phyloP scores from a whole-genome alignment of 2,329 filamentous ascomycete genomes.

The Colletotrichum musicola region DNA sequence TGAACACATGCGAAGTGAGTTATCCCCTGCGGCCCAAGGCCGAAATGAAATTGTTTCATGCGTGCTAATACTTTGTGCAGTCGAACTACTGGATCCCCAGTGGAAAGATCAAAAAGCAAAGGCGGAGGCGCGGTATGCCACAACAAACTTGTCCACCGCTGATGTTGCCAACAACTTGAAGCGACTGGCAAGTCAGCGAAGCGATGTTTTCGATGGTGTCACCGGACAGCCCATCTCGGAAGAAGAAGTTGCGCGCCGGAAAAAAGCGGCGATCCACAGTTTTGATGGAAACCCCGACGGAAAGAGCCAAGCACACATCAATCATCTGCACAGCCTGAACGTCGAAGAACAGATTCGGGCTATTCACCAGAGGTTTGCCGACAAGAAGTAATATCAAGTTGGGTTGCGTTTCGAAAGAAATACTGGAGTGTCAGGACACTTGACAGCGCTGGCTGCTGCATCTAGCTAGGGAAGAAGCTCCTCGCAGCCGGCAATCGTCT shows the following conservation, averaged over 20 bases:
- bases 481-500: not conserved
- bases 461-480: no score
- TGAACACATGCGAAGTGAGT: slow-evolving; percentile 87
- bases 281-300: slow-evolving; percentile 70
- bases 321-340: slow-evolving; percentile 76
- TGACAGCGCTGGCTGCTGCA: not conserved
- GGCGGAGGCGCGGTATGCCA: slow-evolving; percentile 84
- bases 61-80: slow-evolving; percentile 59
- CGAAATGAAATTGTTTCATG: not conserved
- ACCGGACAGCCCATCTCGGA: slow-evolving; percentile 77
- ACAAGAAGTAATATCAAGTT: slow-evolving; percentile 24
- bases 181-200: slow-evolving; percentile 89
- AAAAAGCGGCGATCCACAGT: slow-evolving; percentile 74
- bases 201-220: slow-evolving; percentile 84
- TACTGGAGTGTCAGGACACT: not conserved
- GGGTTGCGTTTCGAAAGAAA: not conserved
- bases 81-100: slow-evolving; percentile 91
- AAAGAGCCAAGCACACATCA: slow-evolving; percentile 64
- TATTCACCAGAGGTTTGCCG: slow-evolving; percentile 68
- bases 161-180: slow-evolving; percentile 96
- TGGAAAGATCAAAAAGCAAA: slow-evolving; percentile 98
- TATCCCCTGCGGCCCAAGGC: not conserved
- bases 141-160: slow-evolving; percentile 85
- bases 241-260: slow-evolving; percentile 80
- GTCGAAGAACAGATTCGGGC: slow-evolving; percentile 87